Evolutionary conservation across 2,329 filamentous ascomycete species (phyloP), one percentile per base, ranked within the genome.

Genomic region (Aspergillus felis): DNA sequence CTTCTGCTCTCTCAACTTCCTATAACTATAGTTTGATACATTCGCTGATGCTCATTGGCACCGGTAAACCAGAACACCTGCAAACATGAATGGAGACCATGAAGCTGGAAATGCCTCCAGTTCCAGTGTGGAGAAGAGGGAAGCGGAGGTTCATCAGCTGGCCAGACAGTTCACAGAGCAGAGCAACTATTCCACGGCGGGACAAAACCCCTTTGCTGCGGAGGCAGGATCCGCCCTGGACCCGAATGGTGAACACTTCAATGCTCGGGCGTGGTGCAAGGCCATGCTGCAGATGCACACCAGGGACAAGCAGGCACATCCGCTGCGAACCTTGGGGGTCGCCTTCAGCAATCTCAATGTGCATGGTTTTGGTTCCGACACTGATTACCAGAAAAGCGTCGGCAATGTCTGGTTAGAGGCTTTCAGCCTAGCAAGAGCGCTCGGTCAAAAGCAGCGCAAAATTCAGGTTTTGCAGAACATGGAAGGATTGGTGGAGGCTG

Each of bases 301-400:
- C 20, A 64, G 70, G 22, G 69, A 78, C 46, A 69, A 72, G 4
- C 65, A 70, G 4, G 42, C 42, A 20, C 42, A 46, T 25, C 42
- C 42, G 2, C 42, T 24, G 8, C 55, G 57, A 22, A 59, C 62
- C 82, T 85, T 85, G 0, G 86, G 86, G 12, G 77, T 90, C 12
- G 80, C 82, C 0, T 89, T 85, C 75, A 84, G 82, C 59, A 79
- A 87, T 52, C 77, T 90, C 20, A 82, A 81, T 56, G 85, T 91
- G 0, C 85, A 80, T 27, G 88, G 88, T 0, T 85, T 84, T 0
- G 87, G 87, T 0, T 80, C 82, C 1, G 84, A 86, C 0, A 70
- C 90, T 17, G 85, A 89, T 61, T 75, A 89, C 0, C 88, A 91
- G 65, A 78, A 85, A 56, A 89, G 84, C 2, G 85, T 91, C 1